Evolutionary conservation across 495 filamentous ascomycete genomes (phyloP).

Genomic region (Penicillium cataractarum): DNA sequence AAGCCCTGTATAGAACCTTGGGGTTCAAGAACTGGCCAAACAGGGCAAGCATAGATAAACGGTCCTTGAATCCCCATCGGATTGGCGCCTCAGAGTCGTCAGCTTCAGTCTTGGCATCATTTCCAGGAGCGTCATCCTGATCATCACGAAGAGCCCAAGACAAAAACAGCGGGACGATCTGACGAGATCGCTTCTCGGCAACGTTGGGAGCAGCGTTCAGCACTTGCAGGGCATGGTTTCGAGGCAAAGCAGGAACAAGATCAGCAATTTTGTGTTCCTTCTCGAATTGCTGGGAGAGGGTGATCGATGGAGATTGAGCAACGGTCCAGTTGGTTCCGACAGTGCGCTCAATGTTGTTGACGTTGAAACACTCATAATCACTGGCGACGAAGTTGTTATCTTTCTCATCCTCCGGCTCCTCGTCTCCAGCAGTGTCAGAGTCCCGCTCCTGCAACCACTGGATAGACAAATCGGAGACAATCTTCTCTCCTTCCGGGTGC

Average conservation of each 20-base stretch:
- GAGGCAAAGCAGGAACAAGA: conserved; percentile 51
- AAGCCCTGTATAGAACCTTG: conserved; percentile 73
- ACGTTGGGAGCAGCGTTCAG: conserved; percentile 70
- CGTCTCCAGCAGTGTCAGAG: conserved; percentile 31
- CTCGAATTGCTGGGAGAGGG: conserved; percentile 38
- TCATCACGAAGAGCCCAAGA: conserved; percentile 66
- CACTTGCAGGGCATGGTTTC: conserved; percentile 78
- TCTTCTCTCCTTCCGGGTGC: conserved; percentile 68
- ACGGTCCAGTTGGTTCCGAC: conserved; percentile 37
- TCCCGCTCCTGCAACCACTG: conserved; percentile 72
- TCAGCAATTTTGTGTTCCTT: conserved; percentile 37
- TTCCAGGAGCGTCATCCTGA: conserved; percentile 47
- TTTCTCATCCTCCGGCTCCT: conserved; percentile 30
- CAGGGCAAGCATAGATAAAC: conserved; percentile 78
- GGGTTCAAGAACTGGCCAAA: conserved; percentile 87
- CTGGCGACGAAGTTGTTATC: conserved; percentile 35
- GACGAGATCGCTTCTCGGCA: conserved; percentile 83
- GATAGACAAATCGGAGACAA: conserved; percentile 73
- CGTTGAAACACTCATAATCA: conserved; percentile 83
- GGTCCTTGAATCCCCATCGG: conserved; percentile 68
- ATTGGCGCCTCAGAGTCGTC: conserved; percentile 28
- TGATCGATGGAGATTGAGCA: conserved; percentile 23
- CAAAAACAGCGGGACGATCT: conserved; percentile 82
- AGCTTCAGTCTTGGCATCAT: conserved; percentile 24
- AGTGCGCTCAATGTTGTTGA: conserved; percentile 57